Conservation (phyloP, 768 basidiomycete genomes). For the Tulasnella sp. region DNA sequence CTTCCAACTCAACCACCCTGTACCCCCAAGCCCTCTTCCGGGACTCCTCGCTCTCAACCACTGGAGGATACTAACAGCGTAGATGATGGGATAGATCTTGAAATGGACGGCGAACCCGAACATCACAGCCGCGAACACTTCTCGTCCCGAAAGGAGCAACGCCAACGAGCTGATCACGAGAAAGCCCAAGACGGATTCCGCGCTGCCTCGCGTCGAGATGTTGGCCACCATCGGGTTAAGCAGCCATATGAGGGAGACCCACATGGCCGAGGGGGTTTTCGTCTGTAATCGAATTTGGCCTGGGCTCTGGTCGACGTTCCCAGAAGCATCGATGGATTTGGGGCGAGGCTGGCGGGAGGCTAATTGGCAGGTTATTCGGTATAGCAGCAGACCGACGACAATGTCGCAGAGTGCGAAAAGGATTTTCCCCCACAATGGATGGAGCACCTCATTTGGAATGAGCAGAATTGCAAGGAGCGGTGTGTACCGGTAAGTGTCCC, state of each 20-base stretch:
- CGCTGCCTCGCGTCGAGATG: constrained; percentile 94
- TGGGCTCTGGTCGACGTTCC: not conserved
- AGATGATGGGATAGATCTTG: constrained; percentile 96
- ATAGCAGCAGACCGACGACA: constrained; percentile 61
- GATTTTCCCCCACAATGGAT: constrained; percentile 83
- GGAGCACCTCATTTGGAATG: constrained; percentile 67
- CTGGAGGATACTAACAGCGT: constrained; percentile 56
- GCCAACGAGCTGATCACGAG: constrained; percentile 64
- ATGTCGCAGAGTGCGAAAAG: constrained; percentile 79
- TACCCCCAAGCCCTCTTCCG: constrained; percentile 26
- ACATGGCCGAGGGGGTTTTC: constrained; percentile 35
- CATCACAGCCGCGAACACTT: constrained; percentile 55
- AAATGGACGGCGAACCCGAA: constrained; percentile 83
- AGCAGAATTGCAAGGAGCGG: constrained; percentile 79
- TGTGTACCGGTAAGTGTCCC: constrained; percentile 94
- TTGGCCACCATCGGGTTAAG: constrained; percentile 91
- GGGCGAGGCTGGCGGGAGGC: constrained; percentile 11
- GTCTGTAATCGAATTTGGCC: not conserved
- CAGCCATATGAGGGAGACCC: constrained; percentile 55
- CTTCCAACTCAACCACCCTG: not conserved
- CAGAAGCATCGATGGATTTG: not conserved
- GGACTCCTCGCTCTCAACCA: constrained; percentile 9
- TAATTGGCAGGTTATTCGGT: constrained; percentile 21
- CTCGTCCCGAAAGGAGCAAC: constrained; percentile 42
- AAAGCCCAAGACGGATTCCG: constrained; percentile 75